phyloP scores from a whole-genome alignment of 305 asterid genomes.

The Nicotiana rustica region DNA sequence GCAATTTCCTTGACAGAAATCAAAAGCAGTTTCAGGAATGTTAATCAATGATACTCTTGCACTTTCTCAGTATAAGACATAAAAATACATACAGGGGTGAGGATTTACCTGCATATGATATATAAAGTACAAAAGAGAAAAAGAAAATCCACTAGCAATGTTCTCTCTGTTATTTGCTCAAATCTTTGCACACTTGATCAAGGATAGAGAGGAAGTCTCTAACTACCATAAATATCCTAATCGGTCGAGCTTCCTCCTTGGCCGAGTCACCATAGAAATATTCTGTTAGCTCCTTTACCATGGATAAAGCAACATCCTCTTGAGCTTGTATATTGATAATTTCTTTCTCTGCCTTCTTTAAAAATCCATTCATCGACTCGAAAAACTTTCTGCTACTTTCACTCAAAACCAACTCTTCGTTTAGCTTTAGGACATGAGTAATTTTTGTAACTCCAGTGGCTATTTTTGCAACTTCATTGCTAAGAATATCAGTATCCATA shows the following conservation, averaged over 20 bases:
- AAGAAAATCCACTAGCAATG: constrained; percentile 23
- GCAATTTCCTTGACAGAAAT: no score
- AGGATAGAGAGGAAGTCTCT: constrained; percentile 72
- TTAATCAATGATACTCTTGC: not conserved
- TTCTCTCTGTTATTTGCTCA: constrained; percentile 70
- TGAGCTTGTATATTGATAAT: constrained; percentile 62
- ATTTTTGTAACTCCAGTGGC: constrained; percentile 61
- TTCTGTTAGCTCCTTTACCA: constrained; percentile 78
- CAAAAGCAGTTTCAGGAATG: no score
- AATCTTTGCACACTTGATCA: constrained; percentile 86
- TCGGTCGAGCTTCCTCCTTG: constrained; percentile 76
- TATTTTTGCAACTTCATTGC: constrained; percentile 64
- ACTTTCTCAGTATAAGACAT: not conserved
- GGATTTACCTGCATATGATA: not conserved
- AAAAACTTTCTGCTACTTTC: constrained; percentile 49
- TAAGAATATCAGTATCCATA: constrained; percentile 68
- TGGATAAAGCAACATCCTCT: constrained; percentile 72
- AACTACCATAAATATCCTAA: constrained; percentile 73
- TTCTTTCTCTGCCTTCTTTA: constrained; percentile 64
- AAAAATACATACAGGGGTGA: not conserved
- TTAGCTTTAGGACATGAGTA: constrained; percentile 52
- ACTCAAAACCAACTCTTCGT: constrained; percentile 45
- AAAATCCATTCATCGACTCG: constrained; percentile 59
- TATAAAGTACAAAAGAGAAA: not conserved
- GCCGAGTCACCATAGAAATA: constrained; percentile 83